Evolutionary conservation across 2,329 filamentous ascomycete species (phyloP).

Genomic region (Lecanicillium sp.): DNA sequence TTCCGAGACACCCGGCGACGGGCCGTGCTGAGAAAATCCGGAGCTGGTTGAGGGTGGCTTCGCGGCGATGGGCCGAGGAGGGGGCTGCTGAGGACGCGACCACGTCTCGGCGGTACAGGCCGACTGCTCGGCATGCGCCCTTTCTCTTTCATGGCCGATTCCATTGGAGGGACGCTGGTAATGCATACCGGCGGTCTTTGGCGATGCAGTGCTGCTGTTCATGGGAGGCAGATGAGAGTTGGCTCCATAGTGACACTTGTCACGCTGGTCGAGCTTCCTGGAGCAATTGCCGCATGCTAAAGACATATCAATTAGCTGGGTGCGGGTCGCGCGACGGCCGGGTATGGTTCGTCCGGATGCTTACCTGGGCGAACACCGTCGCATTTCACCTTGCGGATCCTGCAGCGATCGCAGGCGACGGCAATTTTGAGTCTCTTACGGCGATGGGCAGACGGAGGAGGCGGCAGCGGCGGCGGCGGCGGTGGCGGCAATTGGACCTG

Average conservation of each 20-base stretch:
- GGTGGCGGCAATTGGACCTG: not conserved
- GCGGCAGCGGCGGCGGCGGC: not conserved
- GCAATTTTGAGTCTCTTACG: constrained; percentile 38
- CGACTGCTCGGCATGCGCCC: not conserved
- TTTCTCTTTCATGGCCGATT: not conserved
- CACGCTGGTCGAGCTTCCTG: constrained; percentile 23
- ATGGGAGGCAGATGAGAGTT: not conserved
- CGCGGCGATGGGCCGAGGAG: constrained; percentile 5
- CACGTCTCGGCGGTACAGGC: not conserved
- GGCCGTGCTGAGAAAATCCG: not conserved
- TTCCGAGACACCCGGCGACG: not conserved
- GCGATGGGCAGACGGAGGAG: constrained; percentile 5
- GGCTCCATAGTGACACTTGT: constrained; percentile 24
- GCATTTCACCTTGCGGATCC: constrained; percentile 36
- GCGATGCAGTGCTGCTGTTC: not conserved
- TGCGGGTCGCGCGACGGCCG: no score
- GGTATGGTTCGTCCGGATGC: not conserved
- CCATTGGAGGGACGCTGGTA: not conserved
- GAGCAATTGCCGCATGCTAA: constrained; percentile 28
- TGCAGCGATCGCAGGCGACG: constrained; percentile 37
- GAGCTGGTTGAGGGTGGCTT: not conserved
- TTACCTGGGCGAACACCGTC: constrained; percentile 34
- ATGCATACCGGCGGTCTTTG: not conserved
- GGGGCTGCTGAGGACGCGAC: constrained; percentile 17
- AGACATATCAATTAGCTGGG: not conserved